Conservation (phyloP, 139 green algal genomes). For the Astrephomene gubernaculifera region DNA sequence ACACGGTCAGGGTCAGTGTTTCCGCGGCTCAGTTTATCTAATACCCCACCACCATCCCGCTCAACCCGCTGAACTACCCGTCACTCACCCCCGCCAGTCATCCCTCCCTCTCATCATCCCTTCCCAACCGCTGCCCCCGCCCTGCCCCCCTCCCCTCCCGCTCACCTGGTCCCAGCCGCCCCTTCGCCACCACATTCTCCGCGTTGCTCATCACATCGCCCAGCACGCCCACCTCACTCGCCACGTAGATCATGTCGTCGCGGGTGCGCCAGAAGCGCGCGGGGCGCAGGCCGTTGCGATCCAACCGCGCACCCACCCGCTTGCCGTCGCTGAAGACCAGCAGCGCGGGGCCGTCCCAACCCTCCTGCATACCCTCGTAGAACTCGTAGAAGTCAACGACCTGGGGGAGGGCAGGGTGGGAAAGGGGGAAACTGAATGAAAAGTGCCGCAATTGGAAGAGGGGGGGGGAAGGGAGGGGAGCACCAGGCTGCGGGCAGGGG, state of each 20-base stretch:
- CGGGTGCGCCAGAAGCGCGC: constrained; percentile 96
- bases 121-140: not conserved
- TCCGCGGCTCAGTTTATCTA: too few relatives aligned
- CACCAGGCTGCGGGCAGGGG: too few relatives aligned
- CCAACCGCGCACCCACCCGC: constrained; percentile 91
- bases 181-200: constrained; percentile 89
- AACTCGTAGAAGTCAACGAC: constrained; percentile 95
- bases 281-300: constrained; percentile 98
- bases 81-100: too few relatives aligned
- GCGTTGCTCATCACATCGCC: constrained; percentile 91
- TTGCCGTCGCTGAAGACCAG: constrained; percentile 97
- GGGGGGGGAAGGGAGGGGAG: too few relatives aligned
- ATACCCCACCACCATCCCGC: too few relatives aligned
- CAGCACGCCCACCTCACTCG: constrained; percentile 97
- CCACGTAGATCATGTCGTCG: constrained; percentile 98
- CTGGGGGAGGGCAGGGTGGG: constrained; percentile 15
- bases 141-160: not conserved
- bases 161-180: constrained; percentile 90
- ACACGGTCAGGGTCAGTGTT: too few relatives aligned
- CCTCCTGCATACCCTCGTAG: constrained; percentile 97
- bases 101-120: too few relatives aligned
- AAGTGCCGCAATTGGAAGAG: too few relatives aligned
- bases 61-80: too few relatives aligned
- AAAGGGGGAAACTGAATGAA: too few relatives aligned
- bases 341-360: constrained; percentile 98